A percentile compares a stretch with the other conserved stretches of the same genome.
Conservation (phyloP, 345 rosid genomes). For the Eucalyptus guilfoylei region DNA sequence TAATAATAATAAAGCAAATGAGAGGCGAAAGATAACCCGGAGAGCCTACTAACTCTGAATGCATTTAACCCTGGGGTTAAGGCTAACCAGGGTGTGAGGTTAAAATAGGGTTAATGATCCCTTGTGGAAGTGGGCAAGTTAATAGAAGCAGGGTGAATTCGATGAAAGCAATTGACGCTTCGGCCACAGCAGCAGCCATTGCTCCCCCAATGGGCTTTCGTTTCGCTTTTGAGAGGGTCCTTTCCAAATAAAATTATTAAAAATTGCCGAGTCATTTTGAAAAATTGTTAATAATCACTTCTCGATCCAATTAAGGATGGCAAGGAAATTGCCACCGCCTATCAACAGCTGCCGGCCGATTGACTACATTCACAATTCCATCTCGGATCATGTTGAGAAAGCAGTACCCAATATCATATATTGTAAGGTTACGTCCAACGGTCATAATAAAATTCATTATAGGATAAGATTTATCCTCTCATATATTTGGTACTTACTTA, state of each 20-base stretch:
- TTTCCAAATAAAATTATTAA: too few relatives aligned
- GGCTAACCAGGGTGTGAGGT: neutral
- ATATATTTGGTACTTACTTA: accelerated
- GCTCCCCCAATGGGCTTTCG: accelerated
- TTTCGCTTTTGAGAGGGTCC: accelerated
- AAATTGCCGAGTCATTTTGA: neutral
- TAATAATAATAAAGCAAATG: neutral
- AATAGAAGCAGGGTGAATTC: neutral
- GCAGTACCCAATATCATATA: neutral
- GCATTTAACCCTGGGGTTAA: neutral
- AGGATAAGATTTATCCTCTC: too few relatives aligned
- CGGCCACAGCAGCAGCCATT: neutral
- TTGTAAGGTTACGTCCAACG: accelerated
- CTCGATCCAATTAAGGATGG: neutral
- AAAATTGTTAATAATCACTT: neutral
- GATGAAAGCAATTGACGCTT: neutral
- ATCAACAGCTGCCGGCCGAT: accelerated
- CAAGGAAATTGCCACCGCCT: neutral
- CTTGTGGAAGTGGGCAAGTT: neutral
- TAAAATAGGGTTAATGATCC: neutral
- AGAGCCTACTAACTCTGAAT: neutral
- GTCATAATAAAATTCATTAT: too few relatives aligned
- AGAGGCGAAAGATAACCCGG: neutral
- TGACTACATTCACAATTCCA: neutral
- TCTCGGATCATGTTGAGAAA: neutral